Percentiles rank a stretch among this genome's conserved stretches.
These are phyloP conservation scores for Kurtzmaniella quercitrusa DNA, from an alignment of 1,139 yeast genomes.

Conservation along the genomic window DNA sequence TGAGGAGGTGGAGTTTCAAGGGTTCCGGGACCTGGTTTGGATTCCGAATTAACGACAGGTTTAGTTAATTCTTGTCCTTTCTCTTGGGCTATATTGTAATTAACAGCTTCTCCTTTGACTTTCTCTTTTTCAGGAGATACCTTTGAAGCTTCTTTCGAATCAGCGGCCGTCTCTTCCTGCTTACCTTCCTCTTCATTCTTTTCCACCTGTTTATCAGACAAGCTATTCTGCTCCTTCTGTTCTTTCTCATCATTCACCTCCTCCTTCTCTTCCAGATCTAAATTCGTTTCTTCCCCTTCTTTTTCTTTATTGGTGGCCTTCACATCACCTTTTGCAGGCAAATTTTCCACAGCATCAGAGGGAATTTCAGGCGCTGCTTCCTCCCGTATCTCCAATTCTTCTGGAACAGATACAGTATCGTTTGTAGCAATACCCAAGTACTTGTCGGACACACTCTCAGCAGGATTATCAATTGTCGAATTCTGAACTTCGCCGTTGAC, in stretches of 20 bases:
- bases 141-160: slow-evolving; percentile 12
- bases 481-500: too few relatives aligned
- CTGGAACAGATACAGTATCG: background rate
- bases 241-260: too few relatives aligned
- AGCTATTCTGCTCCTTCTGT: slow-evolving; percentile 9
- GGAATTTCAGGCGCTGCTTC: background rate
- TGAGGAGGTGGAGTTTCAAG: background rate
- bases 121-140: slow-evolving; percentile 11
- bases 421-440: too few relatives aligned
- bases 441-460: too few relatives aligned
- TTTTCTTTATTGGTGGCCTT: slow-evolving; percentile 7
- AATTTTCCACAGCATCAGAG: slow-evolving; percentile 2
- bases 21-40: background rate
- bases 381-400: background rate
- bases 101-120: slow-evolving; percentile 3
- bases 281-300: too few relatives aligned
- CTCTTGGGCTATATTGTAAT: background rate
- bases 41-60: background rate
- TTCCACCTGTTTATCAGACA: slow-evolving; percentile 9
- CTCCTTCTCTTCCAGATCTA: too few relatives aligned
- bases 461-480: too few relatives aligned
- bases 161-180: slow-evolving; percentile 6
- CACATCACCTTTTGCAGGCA: background rate
- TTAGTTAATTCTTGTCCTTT: background rate
- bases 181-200: slow-evolving; percentile 9